A percentile compares a stretch with the other conserved stretches of the same genome.
Conservation (phyloP, 1,284 basidiomycete genomes). For the Macrocystidia cucumis region DNA sequence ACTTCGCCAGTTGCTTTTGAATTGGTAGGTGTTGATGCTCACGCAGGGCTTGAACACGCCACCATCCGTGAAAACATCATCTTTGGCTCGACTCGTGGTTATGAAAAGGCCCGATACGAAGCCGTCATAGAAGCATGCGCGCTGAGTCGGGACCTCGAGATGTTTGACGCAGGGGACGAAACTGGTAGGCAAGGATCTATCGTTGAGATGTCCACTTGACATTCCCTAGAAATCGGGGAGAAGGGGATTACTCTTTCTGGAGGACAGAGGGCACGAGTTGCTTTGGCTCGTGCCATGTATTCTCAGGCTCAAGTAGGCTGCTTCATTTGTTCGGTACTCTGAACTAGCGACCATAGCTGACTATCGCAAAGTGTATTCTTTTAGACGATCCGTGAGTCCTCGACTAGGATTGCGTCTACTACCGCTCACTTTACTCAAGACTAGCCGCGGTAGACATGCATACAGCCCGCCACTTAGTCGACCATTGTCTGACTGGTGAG, state of each 20-base stretch:
- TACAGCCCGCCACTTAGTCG: constrained; percentile 70
- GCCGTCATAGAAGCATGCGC: constrained; percentile 78
- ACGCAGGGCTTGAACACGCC: constrained; percentile 60
- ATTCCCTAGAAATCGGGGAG: constrained; percentile 55
- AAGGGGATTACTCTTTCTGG: constrained; percentile 78
- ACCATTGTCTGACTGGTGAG: constrained; percentile 54
- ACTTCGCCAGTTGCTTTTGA: constrained; percentile 3
- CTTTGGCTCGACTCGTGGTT: constrained; percentile 64
- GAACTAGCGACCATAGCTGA: not conserved
- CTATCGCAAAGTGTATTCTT: constrained; percentile 47
- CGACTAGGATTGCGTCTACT: constrained; percentile 2
- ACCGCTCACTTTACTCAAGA: constrained; percentile 24
- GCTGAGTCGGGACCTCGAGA: constrained; percentile 62
- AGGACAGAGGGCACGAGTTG: constrained; percentile 76
- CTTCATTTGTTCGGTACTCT: not conserved
- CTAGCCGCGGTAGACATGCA: constrained; percentile 88
- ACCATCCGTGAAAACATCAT: constrained; percentile 79
- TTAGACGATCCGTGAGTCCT: constrained; percentile 74
- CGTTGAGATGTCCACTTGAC: not conserved
- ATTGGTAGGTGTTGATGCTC: too few relatives aligned
- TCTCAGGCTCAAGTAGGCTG: constrained; percentile 46
- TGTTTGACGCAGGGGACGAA: constrained; percentile 77
- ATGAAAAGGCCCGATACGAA: constrained; percentile 65
- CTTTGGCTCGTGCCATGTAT: constrained; percentile 60
- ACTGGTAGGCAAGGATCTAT: constrained; percentile 42